A percentile compares a stretch with the other conserved stretches of the same genome.
Evolutionary conservation across 768 basidiomycete species (phyloP).

Genomic region (Suillus luteus): DNA sequence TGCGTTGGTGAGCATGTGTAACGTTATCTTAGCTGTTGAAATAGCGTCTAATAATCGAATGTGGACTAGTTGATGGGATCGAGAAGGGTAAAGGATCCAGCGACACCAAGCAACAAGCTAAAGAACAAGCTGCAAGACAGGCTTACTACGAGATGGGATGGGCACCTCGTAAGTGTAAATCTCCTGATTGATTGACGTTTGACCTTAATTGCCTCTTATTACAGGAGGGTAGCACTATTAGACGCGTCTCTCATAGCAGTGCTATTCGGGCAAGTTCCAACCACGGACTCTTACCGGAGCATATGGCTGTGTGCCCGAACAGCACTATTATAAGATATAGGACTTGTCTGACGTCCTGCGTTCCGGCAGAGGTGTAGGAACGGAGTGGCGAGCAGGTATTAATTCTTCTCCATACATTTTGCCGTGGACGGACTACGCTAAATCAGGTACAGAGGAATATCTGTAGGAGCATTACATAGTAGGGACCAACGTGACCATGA

Average conservation of each 20-base stretch:
- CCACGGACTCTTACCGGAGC: conserved; percentile 13
- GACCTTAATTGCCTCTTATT: conserved; percentile 2
- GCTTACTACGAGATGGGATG: conserved; percentile 79
- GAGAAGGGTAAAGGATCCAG: conserved; percentile 67
- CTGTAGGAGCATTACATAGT: conserved; percentile 2
- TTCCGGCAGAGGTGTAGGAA: conserved; percentile 2
- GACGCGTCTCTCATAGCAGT: conserved; percentile 12
- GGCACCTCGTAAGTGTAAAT: conserved; percentile 45
- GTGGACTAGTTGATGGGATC: conserved; percentile 62
- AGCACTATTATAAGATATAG: conserved; percentile 16
- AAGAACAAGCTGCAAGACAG: conserved; percentile 73
- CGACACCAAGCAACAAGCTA: conserved; percentile 71
- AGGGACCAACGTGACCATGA: neutral
- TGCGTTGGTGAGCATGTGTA: conserved; percentile 61
- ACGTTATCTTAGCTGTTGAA: neutral
- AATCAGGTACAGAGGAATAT: conserved; percentile 1
- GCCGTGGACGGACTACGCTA: neutral
- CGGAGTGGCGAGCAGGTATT: neutral
- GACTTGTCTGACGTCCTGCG: neutral
- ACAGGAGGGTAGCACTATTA: conserved; percentile 7
- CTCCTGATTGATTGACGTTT: neutral
- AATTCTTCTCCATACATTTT: neutral
- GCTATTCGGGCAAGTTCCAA: conserved; percentile 15
- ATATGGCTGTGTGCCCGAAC: conserved; percentile 16
- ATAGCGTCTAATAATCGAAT: conserved; percentile 10